Evolutionary conservation across 139 green algal genomes (phyloP).

Genomic region (Chlorella sp.): DNA sequence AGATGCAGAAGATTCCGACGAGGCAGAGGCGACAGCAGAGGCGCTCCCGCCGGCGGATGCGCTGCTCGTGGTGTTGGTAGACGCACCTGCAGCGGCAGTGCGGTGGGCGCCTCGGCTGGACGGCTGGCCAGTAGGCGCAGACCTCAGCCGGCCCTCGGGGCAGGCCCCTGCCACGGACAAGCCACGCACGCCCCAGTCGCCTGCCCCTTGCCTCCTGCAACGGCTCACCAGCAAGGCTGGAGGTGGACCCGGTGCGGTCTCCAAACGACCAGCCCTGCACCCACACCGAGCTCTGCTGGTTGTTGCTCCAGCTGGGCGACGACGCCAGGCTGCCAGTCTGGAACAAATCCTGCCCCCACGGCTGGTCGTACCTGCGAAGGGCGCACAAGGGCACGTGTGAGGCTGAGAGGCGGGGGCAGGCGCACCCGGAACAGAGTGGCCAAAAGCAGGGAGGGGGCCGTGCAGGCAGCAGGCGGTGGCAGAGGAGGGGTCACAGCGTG

Average conservation of each 20-base stretch:
- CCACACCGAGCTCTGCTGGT: not conserved
- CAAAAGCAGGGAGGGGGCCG: not conserved
- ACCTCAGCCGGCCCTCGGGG: not conserved
- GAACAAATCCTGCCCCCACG: not conserved
- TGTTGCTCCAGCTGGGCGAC: not conserved
- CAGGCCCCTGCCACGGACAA: not conserved
- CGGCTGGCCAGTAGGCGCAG: not conserved
- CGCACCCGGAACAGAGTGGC: not conserved
- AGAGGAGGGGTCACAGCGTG: not conserved
- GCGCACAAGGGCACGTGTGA: not conserved
- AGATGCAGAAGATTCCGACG: not conserved
- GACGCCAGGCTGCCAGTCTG: not conserved
- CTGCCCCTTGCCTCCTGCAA: no score
- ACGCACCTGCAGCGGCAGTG: not conserved
- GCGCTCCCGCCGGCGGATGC: not conserved
- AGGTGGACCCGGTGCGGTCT: constrained; percentile 4
- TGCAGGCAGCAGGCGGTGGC: not conserved
- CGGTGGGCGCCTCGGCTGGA: not conserved
- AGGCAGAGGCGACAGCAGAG: not conserved
- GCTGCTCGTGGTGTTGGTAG: not conserved
- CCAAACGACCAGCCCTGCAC: constrained; percentile 28
- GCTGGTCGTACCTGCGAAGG: not conserved
- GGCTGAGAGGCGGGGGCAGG: not conserved
- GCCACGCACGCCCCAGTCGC: no score
- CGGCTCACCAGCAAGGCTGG: no score